Conservation (phyloP, 495 filamentous ascomycete species). For the Copromyces sp. region DNA sequence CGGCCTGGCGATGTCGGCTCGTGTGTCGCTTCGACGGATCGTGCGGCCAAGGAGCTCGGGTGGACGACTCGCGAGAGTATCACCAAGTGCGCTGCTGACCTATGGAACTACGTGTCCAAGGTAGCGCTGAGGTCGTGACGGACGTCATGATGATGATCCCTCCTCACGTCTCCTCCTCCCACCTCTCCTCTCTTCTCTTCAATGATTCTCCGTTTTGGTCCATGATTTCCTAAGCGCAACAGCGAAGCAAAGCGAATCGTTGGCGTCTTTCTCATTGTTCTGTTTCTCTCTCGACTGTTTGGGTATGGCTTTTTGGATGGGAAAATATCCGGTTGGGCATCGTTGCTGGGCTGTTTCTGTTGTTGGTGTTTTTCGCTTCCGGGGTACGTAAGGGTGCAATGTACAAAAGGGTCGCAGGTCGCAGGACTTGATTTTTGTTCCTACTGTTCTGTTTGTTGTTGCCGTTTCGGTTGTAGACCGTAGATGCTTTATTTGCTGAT, state of each 20-base stretch:
- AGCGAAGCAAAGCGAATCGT: neutral
- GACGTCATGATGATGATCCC: neutral
- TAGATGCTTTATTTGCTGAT: neutral
- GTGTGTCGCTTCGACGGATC: conserved; percentile 17
- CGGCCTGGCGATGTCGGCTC: conserved; percentile 20
- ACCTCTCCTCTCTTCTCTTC: too few relatives aligned
- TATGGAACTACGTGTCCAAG: conserved; percentile 20
- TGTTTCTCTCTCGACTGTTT: neutral
- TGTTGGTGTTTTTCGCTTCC: conserved; percentile 1
- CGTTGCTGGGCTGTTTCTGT: neutral
- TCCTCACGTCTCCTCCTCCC: neutral
- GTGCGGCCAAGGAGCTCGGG: conserved; percentile 18
- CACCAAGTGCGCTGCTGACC: conserved; percentile 14
- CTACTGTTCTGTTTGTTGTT: neutral
- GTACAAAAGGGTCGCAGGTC: neutral
- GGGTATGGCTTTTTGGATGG: neutral
- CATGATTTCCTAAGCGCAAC: neutral
- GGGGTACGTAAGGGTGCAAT: neutral
- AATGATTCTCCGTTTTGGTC: neutral
- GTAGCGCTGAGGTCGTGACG: neutral
- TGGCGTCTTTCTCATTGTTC: neutral
- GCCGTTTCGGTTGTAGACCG: neutral
- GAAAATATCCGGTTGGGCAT: neutral
- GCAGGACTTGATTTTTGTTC: neutral
- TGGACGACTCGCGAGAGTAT: conserved; percentile 18